Evolutionary conservation across 352 stramenopile species (phyloP), one percentile per base, ranked within the genome.

Genomic region (Pythium sp.): DNA sequence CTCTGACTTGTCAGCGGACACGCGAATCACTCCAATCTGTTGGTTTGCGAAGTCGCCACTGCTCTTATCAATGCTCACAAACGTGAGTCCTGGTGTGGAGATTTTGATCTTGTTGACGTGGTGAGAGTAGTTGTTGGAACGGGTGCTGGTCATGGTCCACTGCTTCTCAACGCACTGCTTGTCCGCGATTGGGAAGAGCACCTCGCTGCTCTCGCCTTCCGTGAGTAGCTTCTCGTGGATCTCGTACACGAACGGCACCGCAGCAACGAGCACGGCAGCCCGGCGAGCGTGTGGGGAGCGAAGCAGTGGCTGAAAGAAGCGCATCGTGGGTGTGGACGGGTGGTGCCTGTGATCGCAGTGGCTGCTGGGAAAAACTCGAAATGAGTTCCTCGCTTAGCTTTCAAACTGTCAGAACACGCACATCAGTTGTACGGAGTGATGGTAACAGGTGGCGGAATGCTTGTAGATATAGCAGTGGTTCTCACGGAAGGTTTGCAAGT

Each of bases 101-200:
- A 69, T 46, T 36, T 58, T 62, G 53, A 69, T 7, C 6, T 20
- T 56, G 41, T 57, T 49, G 36, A 69, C 46, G 22, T 24, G 54
- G 24, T 43, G 64, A 8, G 24, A 20, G 26, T 20, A 18, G 38
- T 6, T 46, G 12, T 18, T 46, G 38, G 41, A 18, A 3, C 38
- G 51, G 20, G 32, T 9, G 14, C 53, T 69, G 9, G 53, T 32
- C 47, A 67, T 38, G 2, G 22, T 55, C 34, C 36, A 69, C 11
- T 38, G 51, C 64, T 69, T 69, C 26, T 62, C 64, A 5, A 64
- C 38, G 54, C 64, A 41, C 24, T 69, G 62, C 30, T 57, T 58
- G 0, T 54, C 41, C 34, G 59, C 59, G 20, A 65, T 57, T 28
- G 59, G 59, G 28, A 57, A 38, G 15, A 56, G 38, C 18, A 65